Conservation (phyloP, 208 protist genomes). For the Trypanosomatidae sp. region DNA sequence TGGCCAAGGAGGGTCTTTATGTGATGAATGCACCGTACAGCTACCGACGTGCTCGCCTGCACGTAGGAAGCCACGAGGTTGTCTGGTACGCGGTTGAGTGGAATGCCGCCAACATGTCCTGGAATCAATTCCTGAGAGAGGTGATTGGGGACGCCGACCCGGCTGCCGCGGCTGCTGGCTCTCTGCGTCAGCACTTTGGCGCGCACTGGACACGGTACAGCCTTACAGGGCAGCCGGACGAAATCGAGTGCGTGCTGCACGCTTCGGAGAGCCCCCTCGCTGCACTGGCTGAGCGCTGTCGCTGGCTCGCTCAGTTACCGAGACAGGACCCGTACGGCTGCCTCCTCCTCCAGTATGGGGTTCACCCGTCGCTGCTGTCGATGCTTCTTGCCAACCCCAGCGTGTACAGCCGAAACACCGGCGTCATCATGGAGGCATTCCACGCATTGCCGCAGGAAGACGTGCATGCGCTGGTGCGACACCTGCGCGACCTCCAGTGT, state of each 20-base stretch:
- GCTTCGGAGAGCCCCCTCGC: conserved; percentile 72
- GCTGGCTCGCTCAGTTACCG: conserved; percentile 54
- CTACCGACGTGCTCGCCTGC: conserved; percentile 55
- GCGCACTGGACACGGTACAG: conserved; percentile 62
- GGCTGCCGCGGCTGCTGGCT: conserved; percentile 27
- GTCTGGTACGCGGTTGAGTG: conserved; percentile 74
- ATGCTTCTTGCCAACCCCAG: conserved; percentile 47
- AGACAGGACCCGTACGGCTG: conserved; percentile 72
- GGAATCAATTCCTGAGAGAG: conserved; percentile 47
- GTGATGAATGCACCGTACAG: conserved; percentile 84
- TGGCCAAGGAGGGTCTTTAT: conserved; percentile 69
- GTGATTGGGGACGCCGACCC: conserved; percentile 78
- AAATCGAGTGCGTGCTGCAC: conserved; percentile 78
- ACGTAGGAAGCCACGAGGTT: conserved; percentile 36
- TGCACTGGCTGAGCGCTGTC: conserved; percentile 76
- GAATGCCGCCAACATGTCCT: conserved; percentile 53
- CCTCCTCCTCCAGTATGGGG: conserved; percentile 57
- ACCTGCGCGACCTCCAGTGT: conserved; percentile 20
- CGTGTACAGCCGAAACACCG: conserved; percentile 29
- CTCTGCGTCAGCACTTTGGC: conserved; percentile 55
- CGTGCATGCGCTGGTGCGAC: conserved; percentile 9
- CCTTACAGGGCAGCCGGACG: conserved; percentile 54
- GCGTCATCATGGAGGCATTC: conserved; percentile 21
- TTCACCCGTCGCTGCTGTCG: conserved; percentile 43
- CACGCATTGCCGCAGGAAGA: conserved; percentile 17